Evolutionary conservation across 106 monocot species (phyloP), one percentile per base, ranked within the genome.

Genomic region (Dioscorea zingiberensis): DNA sequence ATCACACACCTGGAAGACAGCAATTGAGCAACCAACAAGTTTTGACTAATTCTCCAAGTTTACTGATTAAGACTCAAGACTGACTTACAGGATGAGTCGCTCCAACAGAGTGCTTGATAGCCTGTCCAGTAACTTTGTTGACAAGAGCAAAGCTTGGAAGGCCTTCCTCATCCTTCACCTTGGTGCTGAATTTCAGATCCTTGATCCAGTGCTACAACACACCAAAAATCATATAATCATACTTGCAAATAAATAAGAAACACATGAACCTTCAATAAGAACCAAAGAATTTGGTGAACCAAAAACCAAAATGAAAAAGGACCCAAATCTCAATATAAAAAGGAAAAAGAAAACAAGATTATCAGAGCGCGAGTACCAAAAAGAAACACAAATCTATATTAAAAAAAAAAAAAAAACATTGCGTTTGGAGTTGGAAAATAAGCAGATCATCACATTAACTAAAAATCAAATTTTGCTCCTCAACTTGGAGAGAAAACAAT

Each of bases 151-250:
- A 93, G 26, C 70, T 64, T 0, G 93, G 88, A 54, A 78, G 76
- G 0, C 88, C 88, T 58, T 85, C 88, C 59, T 81, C 80, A 65
- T 93, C 93, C 77, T 85, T 83, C 63, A 88, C 72, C 55, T 54
- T 75, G 23, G 80, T 77, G 71, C 85, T 80, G 71, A 62, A 76
- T 55, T 71, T 85, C 76, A 83, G 69, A 64, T 88, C 93, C 67
- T 93, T 93, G 77, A 88, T 78, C 93, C 93, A 93, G 59, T 88
- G 93, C 93, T 93, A 57, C 32, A 65, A 24, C 27, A 27, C 0
- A 60, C 8, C 58, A 17, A 60, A 64, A 45, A 54, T 70, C 13
- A 47, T 15, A 65, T 21, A 65, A 62, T 38, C 69, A 44, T 27
- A 69, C 16, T 49, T 17, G 13, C 21, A 44, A 6, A 68, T 9